Evolutionary conservation across 768 basidiomycete genomes (phyloP), one percentile per base, ranked within the genome.

Genomic region (Rhizopogon sp.): DNA sequence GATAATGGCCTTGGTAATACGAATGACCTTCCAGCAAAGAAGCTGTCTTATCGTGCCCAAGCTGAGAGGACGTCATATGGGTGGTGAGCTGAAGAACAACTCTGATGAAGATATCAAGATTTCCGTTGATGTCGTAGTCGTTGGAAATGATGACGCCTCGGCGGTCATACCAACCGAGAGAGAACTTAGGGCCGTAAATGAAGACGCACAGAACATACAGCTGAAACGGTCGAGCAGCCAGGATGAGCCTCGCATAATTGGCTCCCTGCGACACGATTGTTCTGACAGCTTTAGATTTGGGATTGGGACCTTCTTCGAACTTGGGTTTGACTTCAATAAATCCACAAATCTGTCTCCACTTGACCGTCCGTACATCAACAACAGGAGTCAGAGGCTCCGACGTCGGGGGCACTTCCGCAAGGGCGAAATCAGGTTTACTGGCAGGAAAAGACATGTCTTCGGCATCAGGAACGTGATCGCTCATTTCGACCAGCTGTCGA

Each of bases 91-190:
- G 43, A 16, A 43, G 43, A 6, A 70, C 50, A 47, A 65, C 65
- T 29, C 60, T 60, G 42, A 71, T 58, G 55, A 71, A 65, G 5
- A 58, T 57, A 11, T 58, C 49, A 3, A 55, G 51, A 44, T 69
- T 54, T 6, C 43, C 25, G 49, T 50, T 62, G 57, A 71, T 66
- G 49, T 70, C 58, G 44, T 55, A 58, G 28, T 54, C 46, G 16
- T 59, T 59, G 28, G 68, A 71, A 51, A 68, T 54, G 7, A 50
- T 41, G 35, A 66, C 64, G 8, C 70, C 70, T 25, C 54, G 64
- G 39, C 66, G 66, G 50, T 71, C 70, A 50, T 67, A 70, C 40
- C 70, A 67, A 14, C 56, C 66, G 40, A 71, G 67, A 35, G 58
- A 64, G 52, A 72, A 72, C 14, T 62, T 29, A 13, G 53, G 52